Base-by-base conservation (phyloP, 768 basidiomycete species). In the Xerocomus potaroensis region DNA sequence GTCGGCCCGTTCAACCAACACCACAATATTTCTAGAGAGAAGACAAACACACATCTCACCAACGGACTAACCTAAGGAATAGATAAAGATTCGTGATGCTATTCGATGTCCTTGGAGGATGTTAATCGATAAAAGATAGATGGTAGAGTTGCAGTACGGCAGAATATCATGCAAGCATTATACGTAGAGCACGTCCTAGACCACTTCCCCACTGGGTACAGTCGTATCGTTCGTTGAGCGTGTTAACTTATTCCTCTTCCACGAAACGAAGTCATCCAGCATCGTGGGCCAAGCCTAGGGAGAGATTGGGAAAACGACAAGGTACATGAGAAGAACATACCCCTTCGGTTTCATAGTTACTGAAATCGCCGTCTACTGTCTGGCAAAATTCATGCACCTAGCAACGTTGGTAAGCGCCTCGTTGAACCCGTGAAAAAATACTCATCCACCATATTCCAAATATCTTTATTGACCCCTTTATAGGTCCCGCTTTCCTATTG, bases 391-490 rank as follows among this genome's bases (percentile, higher is more conserved):
- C 89, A 32, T 82, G 72, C 69, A 86, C 81, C 87, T 90, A 59
- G 7, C 44, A 43, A 34, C 10, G 16, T 9, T 32, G 21, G 42
- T 50, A 7, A 49, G 38, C 38, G 38, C 11, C 15, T 22, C 27
- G 8, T 10, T 24, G 23, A 8, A 3, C 18, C 11, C 19, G 35
- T 10, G 21, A 24, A 10, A 15, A 30, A 46, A 21, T 21, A 27
- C 26, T n/a, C n/a, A 68, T 74, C 12, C 49, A 86, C 88, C 89
- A 91, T 91, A 47, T 66, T 77, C 90, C 90, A 93, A 8, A 91
- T 67, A 66, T 93, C 90, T 59, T 87, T 87, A 64, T 89, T 91
- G 12, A 82, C 79, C 0, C 83, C 85, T 59, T 83, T 90, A 67
- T 87, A 89, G 4, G 69, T 74, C 7, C 75, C 77, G 49, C 65